Base-by-base conservation (phyloP, 2,329 filamentous ascomycete species). In the Hypoxylon sp. region DNA sequence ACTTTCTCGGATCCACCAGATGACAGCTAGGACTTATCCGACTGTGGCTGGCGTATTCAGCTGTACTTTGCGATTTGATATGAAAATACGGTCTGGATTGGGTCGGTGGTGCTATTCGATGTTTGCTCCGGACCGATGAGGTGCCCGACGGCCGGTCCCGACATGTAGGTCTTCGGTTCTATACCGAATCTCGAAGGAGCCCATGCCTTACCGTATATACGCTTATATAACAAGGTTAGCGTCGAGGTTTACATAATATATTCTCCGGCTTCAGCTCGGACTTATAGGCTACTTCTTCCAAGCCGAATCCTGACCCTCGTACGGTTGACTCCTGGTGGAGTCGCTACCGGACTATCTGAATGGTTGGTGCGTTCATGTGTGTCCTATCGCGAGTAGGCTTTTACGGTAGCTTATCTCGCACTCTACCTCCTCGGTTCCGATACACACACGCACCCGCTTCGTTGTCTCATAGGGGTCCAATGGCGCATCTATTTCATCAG, bases 181-280 rank as follows among this genome's bases (percentile, higher is more conserved):
- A 14, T 17, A n/a, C 24, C 26, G 9, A 24, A 35, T 42, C 37
- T 24, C n/a, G 10, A 37, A n/a, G 46, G 46, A 5, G 9, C 24
- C 17, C 2, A 51, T 51, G 37, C 31, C 13, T n/a, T 6, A n/a
- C 31, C 13, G 11, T 6, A n/a, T 33, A 33, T 47, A 13, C 22
- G 29, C n/a, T 33, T 59, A 52, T 42, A 11, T 42, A n/a, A 44
- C 24, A 24, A 42, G 5, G 42, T 58, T 59, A 54, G 50, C 33
- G 17, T 42, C 37, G n/a, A 54, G 3, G 31, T 50, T 54, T 65
- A 56, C 50, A 55, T 51, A 52, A 58, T n/a, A 24, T 26, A 55
- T 17, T 26, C 10, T 35, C 10, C n/a, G 54, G 29, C 44, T 13
- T 42, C 42, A 44, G 17, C 56, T 44, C 56, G 51, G 35, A 37